A percentile compares a stretch with the other conserved stretches of the same genome.
Conservation (phyloP, 805 yeast species). For the Candida endomychidarum region DNA sequence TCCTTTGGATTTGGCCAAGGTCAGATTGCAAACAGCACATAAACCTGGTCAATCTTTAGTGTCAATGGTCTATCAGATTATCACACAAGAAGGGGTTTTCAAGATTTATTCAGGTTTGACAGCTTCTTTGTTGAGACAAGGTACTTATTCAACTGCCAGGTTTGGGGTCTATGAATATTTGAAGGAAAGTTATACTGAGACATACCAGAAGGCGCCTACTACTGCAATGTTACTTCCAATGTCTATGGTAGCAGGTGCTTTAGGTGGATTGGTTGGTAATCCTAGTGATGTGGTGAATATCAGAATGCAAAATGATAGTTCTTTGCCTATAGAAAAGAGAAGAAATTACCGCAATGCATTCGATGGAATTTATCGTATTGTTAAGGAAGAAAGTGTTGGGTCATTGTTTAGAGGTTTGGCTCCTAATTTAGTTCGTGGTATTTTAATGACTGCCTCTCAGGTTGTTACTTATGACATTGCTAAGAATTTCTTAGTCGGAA, state of each 20-base stretch:
- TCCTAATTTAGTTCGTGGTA: constrained; percentile 79
- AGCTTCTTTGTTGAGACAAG: constrained; percentile 82
- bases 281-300: constrained; percentile 87
- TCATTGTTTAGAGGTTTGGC: constrained; percentile 71
- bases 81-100: constrained; percentile 61
- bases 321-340: constrained; percentile 61
- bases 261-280: constrained; percentile 84
- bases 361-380: constrained; percentile 67
- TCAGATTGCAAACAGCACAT: constrained; percentile 77
- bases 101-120: constrained; percentile 80
- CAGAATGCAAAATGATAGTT: constrained; percentile 86
- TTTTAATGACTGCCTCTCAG: constrained; percentile 87
- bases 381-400: constrained; percentile 55
- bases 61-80: constrained; percentile 59
- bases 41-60: constrained; percentile 63
- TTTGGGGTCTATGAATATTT: constrained; percentile 82
- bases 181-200: constrained; percentile 51
- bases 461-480: constrained; percentile 84
- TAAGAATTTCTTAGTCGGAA: constrained; percentile 56
- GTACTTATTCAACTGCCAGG: constrained; percentile 82
- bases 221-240: constrained; percentile 64
- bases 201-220: constrained; percentile 48
- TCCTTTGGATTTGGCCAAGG: constrained; percentile 85
- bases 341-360: constrained; percentile 76
- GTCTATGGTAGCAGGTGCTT: constrained; percentile 83